Conservation (phyloP, 2,329 filamentous ascomycete genomes). For the Aureobasidium sp. region DNA sequence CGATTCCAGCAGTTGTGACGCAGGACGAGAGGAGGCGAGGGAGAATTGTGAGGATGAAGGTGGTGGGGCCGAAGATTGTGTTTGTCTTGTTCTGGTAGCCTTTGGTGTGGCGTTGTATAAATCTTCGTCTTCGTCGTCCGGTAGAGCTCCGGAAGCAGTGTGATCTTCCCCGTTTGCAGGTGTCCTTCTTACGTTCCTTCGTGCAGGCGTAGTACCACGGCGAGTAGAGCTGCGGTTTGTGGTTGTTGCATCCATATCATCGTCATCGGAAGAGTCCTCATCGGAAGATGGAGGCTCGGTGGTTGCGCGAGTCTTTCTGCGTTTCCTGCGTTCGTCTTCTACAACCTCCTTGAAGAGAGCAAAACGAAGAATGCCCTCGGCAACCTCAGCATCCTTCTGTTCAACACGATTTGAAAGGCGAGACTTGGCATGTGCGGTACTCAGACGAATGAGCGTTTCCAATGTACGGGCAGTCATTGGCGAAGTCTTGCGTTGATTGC, state of each 20-base stretch:
- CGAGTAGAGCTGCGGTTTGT: slow-evolving; percentile 20
- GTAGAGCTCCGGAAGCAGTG: slow-evolving; percentile 22
- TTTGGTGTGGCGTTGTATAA: slow-evolving; percentile 43
- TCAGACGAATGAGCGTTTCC: slow-evolving; percentile 95
- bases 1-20: slow-evolving; percentile 57
- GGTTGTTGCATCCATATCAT: slow-evolving; percentile 50
- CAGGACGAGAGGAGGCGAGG: slow-evolving; percentile 70
- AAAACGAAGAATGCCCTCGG: slow-evolving; percentile 84
- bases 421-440: slow-evolving; percentile 91
- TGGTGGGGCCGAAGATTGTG: slow-evolving; percentile 21
- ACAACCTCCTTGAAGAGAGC: slow-evolving; percentile 96
- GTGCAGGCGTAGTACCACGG: slow-evolving; percentile 17
- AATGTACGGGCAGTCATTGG: slow-evolving; percentile 95
- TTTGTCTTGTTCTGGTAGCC: slow-evolving; percentile 24
- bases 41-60: slow-evolving; percentile 52
- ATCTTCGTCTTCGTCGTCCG: slow-evolving; percentile 46
- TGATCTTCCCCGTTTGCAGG: slow-evolving; percentile 18
- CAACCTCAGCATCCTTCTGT: slow-evolving; percentile 76
- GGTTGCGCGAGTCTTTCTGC: slow-evolving; percentile 62
- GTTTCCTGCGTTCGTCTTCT: slow-evolving; percentile 67
- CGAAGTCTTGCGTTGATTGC: slow-evolving; percentile 85
- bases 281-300: slow-evolving; percentile 47
- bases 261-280: slow-evolving; percentile 46
- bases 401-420: slow-evolving; percentile 82
- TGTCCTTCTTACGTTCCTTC: neutral